These are phyloP conservation scores for Colletotrichum spaethianum DNA, from an alignment of 2,329 filamentous ascomycete genomes.

Conservation along the genomic window DNA sequence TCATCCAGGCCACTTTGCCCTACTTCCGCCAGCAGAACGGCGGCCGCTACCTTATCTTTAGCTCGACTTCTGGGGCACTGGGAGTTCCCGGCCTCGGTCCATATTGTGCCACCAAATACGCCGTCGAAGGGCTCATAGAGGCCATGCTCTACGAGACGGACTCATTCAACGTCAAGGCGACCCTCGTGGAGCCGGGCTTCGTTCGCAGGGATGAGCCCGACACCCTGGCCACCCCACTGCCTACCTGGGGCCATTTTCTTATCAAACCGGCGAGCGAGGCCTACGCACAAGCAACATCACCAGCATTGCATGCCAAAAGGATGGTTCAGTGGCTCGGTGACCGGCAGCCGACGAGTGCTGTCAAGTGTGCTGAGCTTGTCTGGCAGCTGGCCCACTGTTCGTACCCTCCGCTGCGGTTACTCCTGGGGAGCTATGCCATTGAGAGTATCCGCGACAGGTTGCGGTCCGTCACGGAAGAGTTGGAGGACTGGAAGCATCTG, in stretches of 20 bases:
- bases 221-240: conserved; percentile 69
- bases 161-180: conserved; percentile 91
- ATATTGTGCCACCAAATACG: conserved; percentile 97
- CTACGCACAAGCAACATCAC: conserved; percentile 83
- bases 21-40: conserved; percentile 84
- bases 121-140: conserved; percentile 94
- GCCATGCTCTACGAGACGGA: conserved; percentile 98
- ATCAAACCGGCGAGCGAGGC: conserved; percentile 88
- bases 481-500: conserved; percentile 92
- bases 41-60: conserved; percentile 95
- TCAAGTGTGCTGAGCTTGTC: conserved; percentile 92
- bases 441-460: conserved; percentile 94
- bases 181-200: conserved; percentile 91
- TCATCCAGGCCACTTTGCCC: conserved; percentile 89
- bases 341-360: conserved; percentile 90
- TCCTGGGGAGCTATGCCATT: conserved; percentile 95
- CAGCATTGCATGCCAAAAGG: conserved; percentile 88
- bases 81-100: conserved; percentile 93
- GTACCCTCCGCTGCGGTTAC: conserved; percentile 88
- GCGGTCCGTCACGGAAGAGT: conserved; percentile 92
- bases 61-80: conserved; percentile 90
- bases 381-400: conserved; percentile 96
- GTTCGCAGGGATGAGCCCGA: conserved; percentile 88
- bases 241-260: conserved; percentile 91
- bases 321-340: conserved; percentile 97